Percentiles rank a stretch among this genome's conserved stretches.
These are phyloP conservation scores for Proliferodiscus dingleyae DNA, from an alignment of 2,329 filamentous ascomycete genomes.

Conservation along the genomic window DNA sequence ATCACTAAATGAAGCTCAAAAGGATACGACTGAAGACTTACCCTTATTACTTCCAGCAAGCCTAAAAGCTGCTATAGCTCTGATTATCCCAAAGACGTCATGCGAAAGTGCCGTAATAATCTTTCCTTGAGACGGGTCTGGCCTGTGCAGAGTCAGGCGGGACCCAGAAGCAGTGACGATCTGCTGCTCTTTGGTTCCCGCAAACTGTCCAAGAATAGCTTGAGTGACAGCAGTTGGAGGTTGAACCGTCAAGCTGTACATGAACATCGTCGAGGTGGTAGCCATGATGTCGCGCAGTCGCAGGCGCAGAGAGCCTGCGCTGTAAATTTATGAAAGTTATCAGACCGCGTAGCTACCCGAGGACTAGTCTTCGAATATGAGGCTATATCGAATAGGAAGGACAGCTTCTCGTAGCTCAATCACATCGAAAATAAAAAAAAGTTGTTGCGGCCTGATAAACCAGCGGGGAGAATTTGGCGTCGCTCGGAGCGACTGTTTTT, in stretches of 20 bases:
- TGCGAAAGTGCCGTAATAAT: constrained; percentile 83
- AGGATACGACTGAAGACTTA: constrained; percentile 51
- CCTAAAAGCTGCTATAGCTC: constrained; percentile 81
- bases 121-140: constrained; percentile 80
- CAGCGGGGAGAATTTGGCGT: too few relatives aligned
- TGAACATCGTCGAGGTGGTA: constrained; percentile 96
- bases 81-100: constrained; percentile 93
- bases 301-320: constrained; percentile 27
- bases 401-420: constrained; percentile 25
- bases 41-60: constrained; percentile 94
- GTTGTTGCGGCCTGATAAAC: too few relatives aligned
- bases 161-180: constrained; percentile 93
- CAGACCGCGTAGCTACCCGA: background rate
- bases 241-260: constrained; percentile 96
- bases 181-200: constrained; percentile 94
- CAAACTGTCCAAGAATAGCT: constrained; percentile 91
- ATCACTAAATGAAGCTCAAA: constrained; percentile 66
- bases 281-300: constrained; percentile 58
- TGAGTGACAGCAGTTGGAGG: constrained; percentile 84
- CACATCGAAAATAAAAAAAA: background rate
- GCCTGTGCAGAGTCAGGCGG: constrained; percentile 79
- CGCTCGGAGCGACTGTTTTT: too few relatives aligned
- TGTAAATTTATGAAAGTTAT: constrained; percentile 9
- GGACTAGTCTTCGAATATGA: constrained; percentile 1
- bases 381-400: constrained; percentile 18